A percentile compares a stretch with the other conserved stretches of the same genome.
These are phyloP conservation scores for Pulveroboletus sp. DNA, from an alignment of 1,284 basidiomycete genomes.

Conservation along the genomic window DNA sequence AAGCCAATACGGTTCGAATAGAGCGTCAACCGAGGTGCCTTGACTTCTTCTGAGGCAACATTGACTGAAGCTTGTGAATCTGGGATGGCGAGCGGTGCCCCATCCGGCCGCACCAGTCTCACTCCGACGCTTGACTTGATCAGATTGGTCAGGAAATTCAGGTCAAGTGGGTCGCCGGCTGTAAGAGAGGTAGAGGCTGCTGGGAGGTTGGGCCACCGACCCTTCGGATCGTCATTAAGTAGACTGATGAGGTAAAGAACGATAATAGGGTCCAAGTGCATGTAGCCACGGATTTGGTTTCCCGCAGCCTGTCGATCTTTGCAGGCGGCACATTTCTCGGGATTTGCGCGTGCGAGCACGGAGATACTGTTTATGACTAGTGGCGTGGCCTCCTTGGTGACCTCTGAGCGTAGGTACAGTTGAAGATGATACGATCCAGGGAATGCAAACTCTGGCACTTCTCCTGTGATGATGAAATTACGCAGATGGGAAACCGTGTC, in stretches of 20 bases:
- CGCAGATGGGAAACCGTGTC: background rate
- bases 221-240: too few relatives aligned
- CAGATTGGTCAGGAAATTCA: too few relatives aligned
- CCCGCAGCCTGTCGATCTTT: slow-evolving; percentile 11
- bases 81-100: too few relatives aligned
- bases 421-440: slow-evolving; percentile 22
- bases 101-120: too few relatives aligned
- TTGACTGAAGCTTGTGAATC: too few relatives aligned
- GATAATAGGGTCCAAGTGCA: slow-evolving; percentile 18
- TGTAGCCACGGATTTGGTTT: slow-evolving; percentile 16
- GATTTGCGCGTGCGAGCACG: slow-evolving; percentile 11
- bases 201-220: too few relatives aligned
- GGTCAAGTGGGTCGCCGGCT: too few relatives aligned
- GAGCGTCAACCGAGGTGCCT: too few relatives aligned
- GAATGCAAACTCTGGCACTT: slow-evolving; percentile 23
- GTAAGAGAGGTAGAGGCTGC: too few relatives aligned
- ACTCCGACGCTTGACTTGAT: too few relatives aligned
- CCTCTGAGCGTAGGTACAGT: slow-evolving; percentile 11
- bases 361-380: slow-evolving; percentile 21
- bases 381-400: background rate
- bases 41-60: too few relatives aligned
- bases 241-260: slow-evolving; percentile 15
- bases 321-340: slow-evolving; percentile 13
- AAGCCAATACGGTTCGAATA: too few relatives aligned
- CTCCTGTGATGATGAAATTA: slow-evolving; percentile 6